Evolutionary conservation across 116 monocot species (phyloP), one percentile per base, ranked within the genome.

Genomic region (Papilionanthe hybrid): DNA sequence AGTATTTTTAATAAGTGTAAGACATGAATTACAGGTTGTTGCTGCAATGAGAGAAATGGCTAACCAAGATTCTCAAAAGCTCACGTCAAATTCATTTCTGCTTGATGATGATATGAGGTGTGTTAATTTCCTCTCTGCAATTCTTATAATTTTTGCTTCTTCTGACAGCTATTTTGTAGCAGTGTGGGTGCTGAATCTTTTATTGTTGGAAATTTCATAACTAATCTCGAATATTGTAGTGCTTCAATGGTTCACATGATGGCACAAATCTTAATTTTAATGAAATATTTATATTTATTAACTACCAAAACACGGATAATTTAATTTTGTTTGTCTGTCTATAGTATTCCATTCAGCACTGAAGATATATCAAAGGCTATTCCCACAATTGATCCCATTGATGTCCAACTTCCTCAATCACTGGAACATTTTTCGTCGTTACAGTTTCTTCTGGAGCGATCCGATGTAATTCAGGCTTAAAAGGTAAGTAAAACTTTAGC

Each of bases 91-190:
- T 89, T 99, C 93, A 7, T 99, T 99, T 86, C 86, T 99, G 55
- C 84, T 99, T 78, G 99, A 99, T 83, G 99, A 99, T 84, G 99
- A 99, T 84, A 79, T 95, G 86, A 95, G 99, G 99, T 95, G 79
- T 8, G 20, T 65, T 85, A 7, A 18, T 15, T 48, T 75, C 27
- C 42, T 20, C 20, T 73, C 15, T 20, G 13, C 17, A 43, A n/a
- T 42, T 22, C 7, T 73, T 44, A 0, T 44, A 22, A 44, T 43
- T 10, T 30, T 32, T 13, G 69, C 32, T 0, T 37, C 23, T 69
- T 37, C 32, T 69, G 23, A 43, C 44, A 9, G 73, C 44, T 44
- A 20, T 42, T 18, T 43, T 43, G 7, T 43, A 12, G 20, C 9
- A 44, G 22, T 73, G 7, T 3, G 42, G 7, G 44, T 73, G 11